These are phyloP conservation scores for Priceomyces haplophilus DNA, from an alignment of 805 yeast species.

Conservation along the genomic window DNA sequence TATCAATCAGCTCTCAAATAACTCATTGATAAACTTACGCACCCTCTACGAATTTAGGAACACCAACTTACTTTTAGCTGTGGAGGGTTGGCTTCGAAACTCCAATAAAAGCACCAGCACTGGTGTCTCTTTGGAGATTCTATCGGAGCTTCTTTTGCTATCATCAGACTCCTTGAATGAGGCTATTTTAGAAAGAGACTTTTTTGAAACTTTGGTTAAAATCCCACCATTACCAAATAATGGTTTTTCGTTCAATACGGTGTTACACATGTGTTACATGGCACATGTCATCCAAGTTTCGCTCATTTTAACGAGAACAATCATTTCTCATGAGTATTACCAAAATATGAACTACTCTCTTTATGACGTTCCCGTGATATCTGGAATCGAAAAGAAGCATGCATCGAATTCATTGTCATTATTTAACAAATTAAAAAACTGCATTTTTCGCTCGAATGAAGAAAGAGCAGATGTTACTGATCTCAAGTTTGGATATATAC, in stretches of 20 bases:
- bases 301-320: constrained; percentile 21
- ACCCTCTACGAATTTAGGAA: constrained; percentile 40
- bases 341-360: constrained; percentile 21
- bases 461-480: constrained; percentile 15
- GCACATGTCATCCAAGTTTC: constrained; percentile 52
- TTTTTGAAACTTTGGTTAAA: constrained; percentile 51
- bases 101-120: constrained; percentile 26
- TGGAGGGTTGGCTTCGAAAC: constrained; percentile 34
- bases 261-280: constrained; percentile 48
- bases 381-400: constrained; percentile 18
- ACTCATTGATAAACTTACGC: constrained; percentile 57
- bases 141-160: constrained; percentile 35
- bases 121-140: constrained; percentile 21
- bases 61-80: constrained; percentile 31
- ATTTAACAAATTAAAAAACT: constrained; percentile 23
- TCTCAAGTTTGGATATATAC: constrained; percentile 32
- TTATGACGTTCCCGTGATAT: constrained; percentile 36
- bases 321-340: constrained; percentile 26
- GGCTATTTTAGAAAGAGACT: constrained; percentile 43
- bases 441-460: constrained; percentile 1
- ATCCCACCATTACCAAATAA: constrained; percentile 46
- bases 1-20: constrained; percentile 59
- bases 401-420: constrained; percentile 21
- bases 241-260: constrained; percentile 44
- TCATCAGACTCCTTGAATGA: constrained; percentile 30